Evolutionary conservation across 2,329 filamentous ascomycete genomes (phyloP).

Genomic region (Sarocladium oryzae): DNA sequence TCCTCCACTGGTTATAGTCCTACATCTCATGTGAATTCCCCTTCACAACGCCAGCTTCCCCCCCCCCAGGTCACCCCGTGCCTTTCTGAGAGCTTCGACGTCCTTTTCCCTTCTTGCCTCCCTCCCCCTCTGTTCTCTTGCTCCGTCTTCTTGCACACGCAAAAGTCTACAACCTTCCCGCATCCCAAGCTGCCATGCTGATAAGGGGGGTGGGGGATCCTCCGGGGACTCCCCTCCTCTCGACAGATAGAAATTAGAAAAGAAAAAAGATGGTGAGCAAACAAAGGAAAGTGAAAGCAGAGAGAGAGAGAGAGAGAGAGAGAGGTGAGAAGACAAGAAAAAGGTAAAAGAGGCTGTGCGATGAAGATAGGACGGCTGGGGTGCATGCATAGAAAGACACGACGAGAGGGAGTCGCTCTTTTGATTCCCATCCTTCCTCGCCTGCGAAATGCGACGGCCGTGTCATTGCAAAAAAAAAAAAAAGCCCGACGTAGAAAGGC

Average conservation of each 20-base stretch:
- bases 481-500: too few relatives aligned
- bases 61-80: too few relatives aligned
- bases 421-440: neutral
- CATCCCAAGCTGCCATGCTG: too few relatives aligned
- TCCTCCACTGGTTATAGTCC: neutral
- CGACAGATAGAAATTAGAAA: neutral
- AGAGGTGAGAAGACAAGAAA: neutral
- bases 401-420: too few relatives aligned
- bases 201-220: neutral
- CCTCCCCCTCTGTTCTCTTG: neutral
- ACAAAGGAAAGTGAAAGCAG: too few relatives aligned
- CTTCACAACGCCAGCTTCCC: too few relatives aligned
- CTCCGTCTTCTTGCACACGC: neutral
- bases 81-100: too few relatives aligned
- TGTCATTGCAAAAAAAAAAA: neutral
- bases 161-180: neutral
- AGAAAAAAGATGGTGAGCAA: neutral
- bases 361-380: too few relatives aligned
- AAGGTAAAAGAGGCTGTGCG: neutral
- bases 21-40: too few relatives aligned
- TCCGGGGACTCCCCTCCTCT: neutral
- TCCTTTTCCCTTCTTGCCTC: neutral
- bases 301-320: neutral
- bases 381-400: too few relatives aligned
- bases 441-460: neutral